Conservation (phyloP, 306 rosid genomes). For the Dalbergia cochinchinensis region DNA sequence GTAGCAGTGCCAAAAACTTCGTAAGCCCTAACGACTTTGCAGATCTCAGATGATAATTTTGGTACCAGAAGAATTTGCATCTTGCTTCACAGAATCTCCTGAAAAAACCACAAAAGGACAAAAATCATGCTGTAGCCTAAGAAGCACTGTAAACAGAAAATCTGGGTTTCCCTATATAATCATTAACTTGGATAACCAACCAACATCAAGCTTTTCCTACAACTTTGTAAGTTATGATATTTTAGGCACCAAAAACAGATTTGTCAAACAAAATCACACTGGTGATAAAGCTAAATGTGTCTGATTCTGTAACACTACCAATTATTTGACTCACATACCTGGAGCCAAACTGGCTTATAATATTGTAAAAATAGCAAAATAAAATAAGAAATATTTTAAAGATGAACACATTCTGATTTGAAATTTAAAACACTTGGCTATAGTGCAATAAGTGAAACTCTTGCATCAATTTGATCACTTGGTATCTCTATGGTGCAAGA, state of each 20-base stretch:
- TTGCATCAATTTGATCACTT: neutral
- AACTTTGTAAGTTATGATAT: slow-evolving; percentile 17
- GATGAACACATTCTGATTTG: neutral
- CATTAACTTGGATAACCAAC: slow-evolving; percentile 3
- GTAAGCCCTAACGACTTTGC: slow-evolving; percentile 22
- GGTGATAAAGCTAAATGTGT: slow-evolving; percentile 25
- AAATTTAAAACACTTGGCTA: slow-evolving; percentile 17
- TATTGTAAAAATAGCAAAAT: slow-evolving; percentile 1
- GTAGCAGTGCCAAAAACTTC: slow-evolving; percentile 31
- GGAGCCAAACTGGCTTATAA: slow-evolving; percentile 12
- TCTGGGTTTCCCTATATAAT: slow-evolving; percentile 4
- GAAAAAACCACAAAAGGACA: slow-evolving; percentile 41
- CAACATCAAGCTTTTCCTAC: slow-evolving; percentile 25
- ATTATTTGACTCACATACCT: neutral
- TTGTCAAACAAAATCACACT: slow-evolving; percentile 22
- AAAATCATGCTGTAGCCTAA: slow-evolving; percentile 4
- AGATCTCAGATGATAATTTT: slow-evolving; percentile 56
- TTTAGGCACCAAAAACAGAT: slow-evolving; percentile 36
- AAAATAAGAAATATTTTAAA: slow-evolving; percentile 1
- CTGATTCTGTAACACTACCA: neutral
- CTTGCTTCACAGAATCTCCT: slow-evolving; percentile 60
- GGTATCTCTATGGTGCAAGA: slow-evolving; percentile 15
- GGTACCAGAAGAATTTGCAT: slow-evolving; percentile 47
- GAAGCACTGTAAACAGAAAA: slow-evolving; percentile 14
- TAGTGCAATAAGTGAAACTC: neutral